Evolutionary conservation across 192 early-diverging fungal species (phyloP), one percentile per base, ranked within the genome.

Genomic region (Phlyctochytrium arcticum): DNA sequence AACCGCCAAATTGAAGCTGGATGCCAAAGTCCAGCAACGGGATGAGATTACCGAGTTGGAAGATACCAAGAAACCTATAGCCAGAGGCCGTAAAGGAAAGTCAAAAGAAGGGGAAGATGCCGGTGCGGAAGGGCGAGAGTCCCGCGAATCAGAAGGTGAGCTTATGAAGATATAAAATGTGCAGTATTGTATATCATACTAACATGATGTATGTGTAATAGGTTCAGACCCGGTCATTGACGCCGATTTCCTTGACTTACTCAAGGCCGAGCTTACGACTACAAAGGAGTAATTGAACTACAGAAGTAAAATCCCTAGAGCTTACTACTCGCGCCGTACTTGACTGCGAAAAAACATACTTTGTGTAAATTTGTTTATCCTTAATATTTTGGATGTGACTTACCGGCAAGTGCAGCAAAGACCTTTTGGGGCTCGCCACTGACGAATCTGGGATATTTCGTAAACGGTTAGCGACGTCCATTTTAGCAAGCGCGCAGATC

Each of bases 1-100:
- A 0, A 70, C 81, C 21, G 60, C 78, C 4, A 90, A 90, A 57
- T 54, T 91, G 27, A 78, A 80, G 17, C 62, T 91, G 46, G 88
- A 89, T 62, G 69, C 64, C 5, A 70, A 65, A 46, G 34, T 80
- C 30, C 70, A 74, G 46, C 65, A 60, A 37, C 24, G 47, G n/a
- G 59, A 57, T 15, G 66, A 57, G 5, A 24, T 35, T 26, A 53
- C 34, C 5, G 67, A 54, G 26, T 21, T 17, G 23, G 61, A 36
- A n/a, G 55, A 36, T 12, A 26, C n/a, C n/a, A n/a, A n/a, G n/a
- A n/a, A n/a, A n/a, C n/a, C n/a, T n/a, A n/a, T n/a, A n/a, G n/a
- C n/a, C n/a, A n/a, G 35, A 26, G 35, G 31, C 32, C 15, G 30
- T 29, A 57, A 36, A 0, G 55, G 55, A 33, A 36, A 30, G 55